These are phyloP conservation scores for Adansonia grandidieri DNA, from an alignment of 441 rosid genomes.

Conservation along the genomic window DNA sequence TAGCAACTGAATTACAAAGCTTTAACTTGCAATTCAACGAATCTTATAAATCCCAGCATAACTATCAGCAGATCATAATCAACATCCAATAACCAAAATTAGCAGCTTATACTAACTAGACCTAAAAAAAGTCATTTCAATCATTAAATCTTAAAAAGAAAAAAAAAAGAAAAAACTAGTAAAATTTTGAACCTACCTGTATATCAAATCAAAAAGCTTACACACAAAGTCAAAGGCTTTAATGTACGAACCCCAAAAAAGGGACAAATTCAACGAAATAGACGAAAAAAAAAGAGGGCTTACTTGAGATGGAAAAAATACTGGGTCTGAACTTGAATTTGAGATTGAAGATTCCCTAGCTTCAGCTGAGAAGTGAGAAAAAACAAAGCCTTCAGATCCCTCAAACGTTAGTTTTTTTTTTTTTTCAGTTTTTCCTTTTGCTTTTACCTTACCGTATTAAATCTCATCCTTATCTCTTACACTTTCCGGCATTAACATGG, in stretches of 20 bases:
- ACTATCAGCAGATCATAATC: constrained; percentile 13
- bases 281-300: background rate
- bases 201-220: background rate
- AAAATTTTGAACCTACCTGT: background rate
- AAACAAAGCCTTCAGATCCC: constrained; percentile 1
- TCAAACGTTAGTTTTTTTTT: constrained; percentile 8
- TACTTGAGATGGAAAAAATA: constrained; percentile 2
- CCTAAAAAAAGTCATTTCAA: background rate
- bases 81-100: background rate
- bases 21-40: background rate
- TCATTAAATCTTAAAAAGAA: background rate
- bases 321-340: background rate
- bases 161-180: no score
- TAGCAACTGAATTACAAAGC: background rate
- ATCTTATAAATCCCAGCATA: background rate
- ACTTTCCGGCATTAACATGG: background rate
- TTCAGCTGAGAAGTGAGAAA: background rate
- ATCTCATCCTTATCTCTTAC: background rate
- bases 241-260: background rate
- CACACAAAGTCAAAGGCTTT: constrained; percentile 1
- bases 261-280: no score
- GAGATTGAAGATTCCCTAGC: constrained; percentile 5
- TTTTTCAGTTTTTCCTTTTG: background rate
- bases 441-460: background rate
- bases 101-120: background rate